Base-by-base conservation (phyloP, 495 filamentous ascomycete species). In the Hypoxylon subgilvum region DNA sequence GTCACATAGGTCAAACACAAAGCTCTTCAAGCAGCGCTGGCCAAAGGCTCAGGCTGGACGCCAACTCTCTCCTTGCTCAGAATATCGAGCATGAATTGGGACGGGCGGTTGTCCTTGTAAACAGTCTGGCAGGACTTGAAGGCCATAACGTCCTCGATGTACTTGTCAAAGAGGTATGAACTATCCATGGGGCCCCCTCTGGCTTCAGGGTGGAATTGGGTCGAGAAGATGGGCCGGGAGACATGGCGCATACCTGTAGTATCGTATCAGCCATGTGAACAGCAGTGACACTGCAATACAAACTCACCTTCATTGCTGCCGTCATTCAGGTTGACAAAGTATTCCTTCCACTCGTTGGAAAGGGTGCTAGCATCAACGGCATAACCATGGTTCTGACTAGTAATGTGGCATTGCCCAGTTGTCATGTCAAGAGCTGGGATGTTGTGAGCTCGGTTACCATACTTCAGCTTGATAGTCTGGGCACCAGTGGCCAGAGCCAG, bases 151-250 rank as follows among this genome's bases (percentile, higher is more conserved):
- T 87, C 92, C 68, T 94, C 85, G 16, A 98, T 78, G 75, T 98
- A 98, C 77, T 88, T 89, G 74, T 98, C 94, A 70, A 98, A 98
- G 38, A 98, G 82, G 73, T 95, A 97, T 0, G 89, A 82, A 21
- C 88, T 92, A 76, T 98, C 94, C 69, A 95, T 84, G 18, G 94
- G 94, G 46, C 95, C 94, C 34, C 94, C 94, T 76, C 95, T 94
- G 46, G 94, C 95, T 75, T 97, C 94, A 28, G 94, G 94, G 69
- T 98, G 94, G 84, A 97, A 98, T 74, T 97, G 94, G 50, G 92
- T 96, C 57, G 88, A 90, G 83, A 98, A 97, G 71, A 98, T 98
- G 27, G 94, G 95, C 34, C 95, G 89, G 38, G 89, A 89, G 71
- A 88, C 89, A 82, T 97, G 94, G 69, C 96, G 91, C 86, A 97